Base-by-base conservation (phyloP, 2,329 filamentous ascomycete genomes). In the Phaeosphaeriaceae sp. region DNA sequence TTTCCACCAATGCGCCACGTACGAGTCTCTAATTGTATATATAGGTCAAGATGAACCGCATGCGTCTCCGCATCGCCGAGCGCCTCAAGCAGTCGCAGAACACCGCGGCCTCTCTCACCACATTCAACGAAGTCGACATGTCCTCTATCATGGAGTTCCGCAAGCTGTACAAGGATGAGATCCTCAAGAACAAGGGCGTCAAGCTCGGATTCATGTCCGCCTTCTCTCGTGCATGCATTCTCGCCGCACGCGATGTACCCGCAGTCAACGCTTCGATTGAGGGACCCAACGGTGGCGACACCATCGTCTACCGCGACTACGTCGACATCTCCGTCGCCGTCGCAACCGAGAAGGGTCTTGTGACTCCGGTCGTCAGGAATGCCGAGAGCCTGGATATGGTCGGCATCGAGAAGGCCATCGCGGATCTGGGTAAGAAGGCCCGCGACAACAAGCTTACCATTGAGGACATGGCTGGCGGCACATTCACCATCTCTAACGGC, bases 121-220 rank as follows among this genome's bases (percentile, higher is more conserved):
- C 95, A 24, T 99, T 99, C 86, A 97, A 99, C 80, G 94, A 98
- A 81, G 95, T 99, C 61, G 95, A 99, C 79, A 99, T 99, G 95
- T 96, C 94, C 31, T 92, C 91, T 21, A 84, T 99, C 50, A 97
- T 98, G 90, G 92, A 97, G 63, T 94, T 99, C 84, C 91, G 95
- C 70, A 97, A 96, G 80, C 84, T 93, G 48, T 98, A 98, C 86
- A 98, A 98, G 84, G 94, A 98, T 59, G 93, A 97, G 58, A 84
- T 97, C 21, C 84, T 98, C 57, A 97, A 98, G 86, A 96, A 94
- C 84, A 95, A 92, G 10, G 94, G 93, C 46, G 91, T 98, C 57
- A 99, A 98, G 84, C 89, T 99, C 53, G 95, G 95, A n/a, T 99
- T 98, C 84, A 98, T 99, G 94, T 95, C 93, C 78, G 94, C 94